phyloP scores from a whole-genome alignment of 148 eudicot genomes.

The Spergularia marina region DNA sequence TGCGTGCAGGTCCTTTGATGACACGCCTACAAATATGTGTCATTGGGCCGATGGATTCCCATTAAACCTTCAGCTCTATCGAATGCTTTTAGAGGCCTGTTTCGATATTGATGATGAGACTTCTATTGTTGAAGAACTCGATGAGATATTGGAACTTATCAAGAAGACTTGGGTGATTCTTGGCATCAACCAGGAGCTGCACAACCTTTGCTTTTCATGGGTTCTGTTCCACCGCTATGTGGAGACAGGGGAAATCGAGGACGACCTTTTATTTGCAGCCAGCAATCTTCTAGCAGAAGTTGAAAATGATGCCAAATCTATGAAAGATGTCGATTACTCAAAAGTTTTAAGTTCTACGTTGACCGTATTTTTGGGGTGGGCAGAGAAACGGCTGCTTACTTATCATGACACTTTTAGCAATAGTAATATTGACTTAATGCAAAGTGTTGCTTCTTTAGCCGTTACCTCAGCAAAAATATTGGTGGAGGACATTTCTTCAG shows the following conservation, averaged over 20 bases:
- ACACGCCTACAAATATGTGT: conserved; percentile 51
- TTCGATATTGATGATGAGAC: conserved; percentile 74
- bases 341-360: conserved; percentile 53
- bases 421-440: conserved; percentile 61
- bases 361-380: conserved; percentile 66
- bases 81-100: conserved; percentile 75
- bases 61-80: conserved; percentile 70
- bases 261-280: conserved; percentile 75
- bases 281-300: conserved; percentile 63
- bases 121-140: conserved; percentile 76
- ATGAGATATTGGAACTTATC: conserved; percentile 77
- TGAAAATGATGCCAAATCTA: conserved; percentile 59
- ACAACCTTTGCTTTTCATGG: conserved; percentile 85
- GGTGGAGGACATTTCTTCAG: conserved; percentile 57
- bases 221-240: conserved; percentile 65
- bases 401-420: conserved; percentile 74
- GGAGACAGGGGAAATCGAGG: conserved; percentile 64
- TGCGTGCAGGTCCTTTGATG: conserved; percentile 76
- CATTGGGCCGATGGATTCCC: conserved; percentile 99
- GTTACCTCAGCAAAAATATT: conserved; percentile 59
- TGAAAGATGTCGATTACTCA: conserved; percentile 47
- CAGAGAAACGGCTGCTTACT: conserved; percentile 63
- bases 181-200: conserved; percentile 70
- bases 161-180: conserved; percentile 89
- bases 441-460: conserved; percentile 58